These are phyloP conservation scores for Hamigera avellanea DNA, from an alignment of 495 filamentous ascomycete species.

Conservation along the genomic window DNA sequence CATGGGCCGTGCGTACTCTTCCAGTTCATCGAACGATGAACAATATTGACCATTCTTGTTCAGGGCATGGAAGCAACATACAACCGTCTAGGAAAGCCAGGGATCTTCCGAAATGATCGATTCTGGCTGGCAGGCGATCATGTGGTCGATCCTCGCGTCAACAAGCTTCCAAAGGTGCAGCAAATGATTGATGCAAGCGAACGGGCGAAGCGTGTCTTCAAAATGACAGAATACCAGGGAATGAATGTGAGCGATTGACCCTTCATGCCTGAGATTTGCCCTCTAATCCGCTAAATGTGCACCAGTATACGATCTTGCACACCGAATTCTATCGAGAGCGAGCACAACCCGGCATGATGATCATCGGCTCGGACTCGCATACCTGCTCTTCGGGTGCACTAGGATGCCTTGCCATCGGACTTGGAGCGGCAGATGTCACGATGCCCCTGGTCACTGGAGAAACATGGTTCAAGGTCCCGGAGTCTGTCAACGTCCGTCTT, in stretches of 20 bases:
- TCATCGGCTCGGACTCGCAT: constrained; percentile 37
- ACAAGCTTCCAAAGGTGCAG: constrained; percentile 19
- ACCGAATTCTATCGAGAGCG: constrained; percentile 36
- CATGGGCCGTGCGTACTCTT: constrained; percentile 20
- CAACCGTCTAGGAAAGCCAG: constrained; percentile 18
- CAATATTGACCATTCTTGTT: background rate
- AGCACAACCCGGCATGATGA: constrained; percentile 31
- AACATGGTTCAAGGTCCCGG: constrained; percentile 36
- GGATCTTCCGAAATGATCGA: constrained; percentile 35
- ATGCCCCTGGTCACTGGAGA: constrained; percentile 33
- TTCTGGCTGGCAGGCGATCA: constrained; percentile 39
- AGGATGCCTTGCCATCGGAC: constrained; percentile 28
- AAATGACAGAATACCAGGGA: constrained; percentile 35
- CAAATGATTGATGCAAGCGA: constrained; percentile 23
- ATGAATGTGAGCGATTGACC: constrained; percentile 19
- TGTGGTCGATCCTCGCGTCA: constrained; percentile 30
- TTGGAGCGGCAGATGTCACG: constrained; percentile 35
- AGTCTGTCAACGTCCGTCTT: constrained; percentile 25
- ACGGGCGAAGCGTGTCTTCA: constrained; percentile 21
- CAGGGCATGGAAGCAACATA: constrained; percentile 29
- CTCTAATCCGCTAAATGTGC: background rate
- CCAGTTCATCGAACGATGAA: no score
- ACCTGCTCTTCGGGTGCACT: constrained; percentile 32
- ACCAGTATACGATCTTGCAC: constrained; percentile 33
- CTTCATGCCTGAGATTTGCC: background rate